phyloP scores from a whole-genome alignment of 2,329 filamentous ascomycete genomes.

The Cladorrhinum sp. region DNA sequence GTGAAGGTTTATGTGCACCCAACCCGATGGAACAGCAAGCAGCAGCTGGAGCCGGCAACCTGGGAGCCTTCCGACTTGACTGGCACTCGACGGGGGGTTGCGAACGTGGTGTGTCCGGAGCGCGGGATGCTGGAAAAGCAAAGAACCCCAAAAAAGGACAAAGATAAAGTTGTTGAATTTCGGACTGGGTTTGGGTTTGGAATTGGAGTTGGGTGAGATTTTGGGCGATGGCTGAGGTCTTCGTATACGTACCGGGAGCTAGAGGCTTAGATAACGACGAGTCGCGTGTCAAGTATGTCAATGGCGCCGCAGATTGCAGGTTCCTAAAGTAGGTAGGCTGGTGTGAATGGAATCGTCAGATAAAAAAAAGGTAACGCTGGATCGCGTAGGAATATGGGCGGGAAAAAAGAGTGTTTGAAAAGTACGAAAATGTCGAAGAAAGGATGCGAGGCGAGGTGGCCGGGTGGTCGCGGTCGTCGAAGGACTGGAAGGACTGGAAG shows the following conservation, averaged over 20 bases:
- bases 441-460: constrained; percentile 22
- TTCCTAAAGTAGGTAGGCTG: constrained; percentile 3
- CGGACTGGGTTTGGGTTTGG: neutral
- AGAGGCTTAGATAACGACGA: constrained; percentile 21
- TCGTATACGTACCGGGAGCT: constrained; percentile 28
- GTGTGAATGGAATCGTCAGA: constrained; percentile 11
- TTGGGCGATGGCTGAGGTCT: neutral
- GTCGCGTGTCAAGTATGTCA: constrained; percentile 41
- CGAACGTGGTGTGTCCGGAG: neutral
- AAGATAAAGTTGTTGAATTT: neutral
- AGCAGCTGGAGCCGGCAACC: constrained; percentile 7
- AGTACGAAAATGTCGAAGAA: constrained; percentile 27
- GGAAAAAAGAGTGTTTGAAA: constrained; percentile 29
- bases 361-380: constrained; percentile 25
- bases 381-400: constrained; percentile 27
- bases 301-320: constrained; percentile 31
- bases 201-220: neutral
- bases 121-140: neutral
- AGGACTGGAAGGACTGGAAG: constrained; percentile 12
- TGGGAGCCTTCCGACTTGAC: neutral
- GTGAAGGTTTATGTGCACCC: constrained; percentile 7
- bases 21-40: neutral
- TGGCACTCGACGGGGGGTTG: neutral
- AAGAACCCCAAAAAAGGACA: neutral
- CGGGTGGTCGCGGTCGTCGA: constrained; percentile 24